Evolutionary conservation across 495 filamentous ascomycete genomes (phyloP), one percentile per base, ranked within the genome.

Genomic region (Aspergillus asperescens): DNA sequence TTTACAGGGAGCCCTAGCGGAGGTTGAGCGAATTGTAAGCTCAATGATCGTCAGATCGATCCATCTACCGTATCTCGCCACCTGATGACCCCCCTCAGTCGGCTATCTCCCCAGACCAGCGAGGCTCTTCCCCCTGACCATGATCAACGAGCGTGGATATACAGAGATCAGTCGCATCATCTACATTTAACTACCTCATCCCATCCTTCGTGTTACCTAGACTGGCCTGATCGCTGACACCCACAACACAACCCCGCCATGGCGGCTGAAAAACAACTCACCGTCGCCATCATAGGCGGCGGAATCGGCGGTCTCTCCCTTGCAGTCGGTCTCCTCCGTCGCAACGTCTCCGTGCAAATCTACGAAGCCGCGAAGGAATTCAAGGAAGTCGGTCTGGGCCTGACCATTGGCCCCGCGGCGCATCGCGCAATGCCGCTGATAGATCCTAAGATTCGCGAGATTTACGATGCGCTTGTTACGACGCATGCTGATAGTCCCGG

Each of bases 261-360:
- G 28, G 22, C 39, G 3, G 12, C 39, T 1, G 3, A 9, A 9
- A 67, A 65, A 51, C 41, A 61, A 42, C 67, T 67, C 62, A 68
- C 63, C 24, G 59, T 83, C 47, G 81, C 80, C 49, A 81, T 85
- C 42, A 63, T 84, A 38, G 82, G 82, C 46, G 81, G 72, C 27
- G 82, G 82, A 9, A 82, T 85, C 40, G 76, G 78, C 1, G 82
- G 82, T 16, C 67, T 84, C 25, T 67, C 69, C 46, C 73, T 85
- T 1, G 80, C 80, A 9, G 63, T 77, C 1, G 81, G 73, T 16
- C 72, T 84, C 7, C 70, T 77, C 48, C 68, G 67, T n/a, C 79
- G 78, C 56, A 56, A 61, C 1, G 58, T 84, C 19, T 50, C 57
- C 3, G 77, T 74, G 46, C 71, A 69, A 3, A 65, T 85, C 32